Percentiles rank a stretch among this genome's conserved stretches.
Conservation (phyloP, 2,329 filamentous ascomycete species). For the Hypocreales sp. region DNA sequence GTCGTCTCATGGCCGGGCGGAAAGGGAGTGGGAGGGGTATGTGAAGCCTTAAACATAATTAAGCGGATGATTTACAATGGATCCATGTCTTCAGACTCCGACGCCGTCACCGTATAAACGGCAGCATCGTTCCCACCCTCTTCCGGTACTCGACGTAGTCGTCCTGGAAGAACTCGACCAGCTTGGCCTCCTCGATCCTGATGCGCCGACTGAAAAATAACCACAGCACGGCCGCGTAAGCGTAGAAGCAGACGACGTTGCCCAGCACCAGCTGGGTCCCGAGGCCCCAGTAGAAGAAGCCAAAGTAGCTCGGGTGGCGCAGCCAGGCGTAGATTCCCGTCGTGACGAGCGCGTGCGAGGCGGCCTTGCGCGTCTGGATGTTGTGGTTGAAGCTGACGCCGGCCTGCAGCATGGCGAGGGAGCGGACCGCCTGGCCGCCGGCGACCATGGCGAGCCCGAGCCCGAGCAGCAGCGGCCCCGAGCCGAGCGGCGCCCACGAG, state of each 20-base stretch:
- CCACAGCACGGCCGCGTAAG: slow-evolving; percentile 66
- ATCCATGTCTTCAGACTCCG: no score
- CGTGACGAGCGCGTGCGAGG: slow-evolving; percentile 67
- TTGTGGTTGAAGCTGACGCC: slow-evolving; percentile 86
- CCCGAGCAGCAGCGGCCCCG: slow-evolving; percentile 25
- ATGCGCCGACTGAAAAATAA: slow-evolving; percentile 69
- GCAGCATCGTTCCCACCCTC: slow-evolving; percentile 63
- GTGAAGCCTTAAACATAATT: no score
- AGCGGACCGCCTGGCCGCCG: slow-evolving; percentile 60
- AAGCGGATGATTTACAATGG: no score
- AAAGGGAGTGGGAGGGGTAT: no score
- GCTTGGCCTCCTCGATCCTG: slow-evolving; percentile 57
- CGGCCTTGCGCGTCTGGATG: slow-evolving; percentile 54
- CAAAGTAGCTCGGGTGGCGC: slow-evolving; percentile 88
- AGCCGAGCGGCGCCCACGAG: slow-evolving; percentile 28
- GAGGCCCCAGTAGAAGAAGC: slow-evolving; percentile 97
- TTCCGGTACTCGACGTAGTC: slow-evolving; percentile 64
- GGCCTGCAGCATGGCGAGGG: slow-evolving; percentile 77
- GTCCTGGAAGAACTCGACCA: slow-evolving; percentile 70
- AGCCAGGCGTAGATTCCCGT: slow-evolving; percentile 61
- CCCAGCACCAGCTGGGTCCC: slow-evolving; percentile 85
- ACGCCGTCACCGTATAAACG: no score
- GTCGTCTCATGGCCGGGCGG: no score
- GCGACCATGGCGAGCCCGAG: slow-evolving; percentile 49
- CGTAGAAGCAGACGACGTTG: slow-evolving; percentile 63